Conservation (phyloP, 768 basidiomycete species). For the Rhodosporidiobolus odoratus region DNA sequence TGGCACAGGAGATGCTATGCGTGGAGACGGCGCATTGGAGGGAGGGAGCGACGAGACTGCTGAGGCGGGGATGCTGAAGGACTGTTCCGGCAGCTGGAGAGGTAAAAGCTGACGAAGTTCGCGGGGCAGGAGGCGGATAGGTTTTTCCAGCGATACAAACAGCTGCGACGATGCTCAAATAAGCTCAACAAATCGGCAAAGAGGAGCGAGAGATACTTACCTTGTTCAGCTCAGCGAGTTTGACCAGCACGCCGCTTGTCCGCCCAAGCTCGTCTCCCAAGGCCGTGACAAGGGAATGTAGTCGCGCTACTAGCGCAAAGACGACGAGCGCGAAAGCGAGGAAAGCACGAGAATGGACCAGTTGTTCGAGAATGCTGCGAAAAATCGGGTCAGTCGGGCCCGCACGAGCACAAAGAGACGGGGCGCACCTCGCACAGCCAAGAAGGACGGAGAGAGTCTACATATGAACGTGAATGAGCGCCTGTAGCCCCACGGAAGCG, state of each 20-base stretch:
- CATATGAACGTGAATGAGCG: neutral
- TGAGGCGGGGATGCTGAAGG: neutral
- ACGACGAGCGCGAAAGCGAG: slow-evolving; percentile 33
- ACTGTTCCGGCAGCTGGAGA: neutral
- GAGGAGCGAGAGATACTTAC: slow-evolving; percentile 3
- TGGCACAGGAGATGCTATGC: neutral
- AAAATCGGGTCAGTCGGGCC: neutral
- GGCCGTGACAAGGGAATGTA: slow-evolving; percentile 24
- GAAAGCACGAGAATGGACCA: slow-evolving; percentile 34
- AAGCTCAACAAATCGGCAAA: too few species aligned
- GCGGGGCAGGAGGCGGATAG: neutral
- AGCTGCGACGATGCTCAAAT: neutral
- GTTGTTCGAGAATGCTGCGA: slow-evolving; percentile 36
- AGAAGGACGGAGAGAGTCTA: slow-evolving; percentile 24
- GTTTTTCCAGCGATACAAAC: neutral
- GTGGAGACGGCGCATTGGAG: neutral
- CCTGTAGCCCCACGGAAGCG: too few species aligned
- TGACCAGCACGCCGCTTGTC: neutral
- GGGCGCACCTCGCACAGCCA: slow-evolving; percentile 19
- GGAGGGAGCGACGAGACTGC: neutral
- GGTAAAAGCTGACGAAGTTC: slow-evolving; percentile 6
- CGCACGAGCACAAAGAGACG: too few species aligned
- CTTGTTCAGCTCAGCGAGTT: slow-evolving; percentile 14
- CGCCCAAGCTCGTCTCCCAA: slow-evolving; percentile 12
- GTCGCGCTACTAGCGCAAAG: slow-evolving; percentile 24